Evolutionary conservation across 768 basidiomycete species (phyloP).

Genomic region (Trametes coccinea): DNA sequence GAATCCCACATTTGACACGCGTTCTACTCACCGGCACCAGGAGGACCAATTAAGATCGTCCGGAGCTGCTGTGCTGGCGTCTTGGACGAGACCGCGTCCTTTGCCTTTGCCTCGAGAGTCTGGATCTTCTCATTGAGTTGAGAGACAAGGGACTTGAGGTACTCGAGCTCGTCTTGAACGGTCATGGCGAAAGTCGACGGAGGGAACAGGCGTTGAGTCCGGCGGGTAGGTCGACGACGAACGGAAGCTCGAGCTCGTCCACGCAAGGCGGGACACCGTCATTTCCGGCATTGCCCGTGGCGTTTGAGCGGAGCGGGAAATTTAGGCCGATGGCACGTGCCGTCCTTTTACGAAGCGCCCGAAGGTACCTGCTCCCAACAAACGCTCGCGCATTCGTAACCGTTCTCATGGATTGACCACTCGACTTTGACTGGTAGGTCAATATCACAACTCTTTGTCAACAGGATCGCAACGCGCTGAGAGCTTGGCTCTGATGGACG

Average conservation of each 20-base stretch:
- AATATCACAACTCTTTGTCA: too few species aligned
- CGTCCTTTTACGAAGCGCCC: background rate
- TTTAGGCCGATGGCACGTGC: background rate
- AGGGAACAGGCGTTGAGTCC: slow-evolving; percentile 7
- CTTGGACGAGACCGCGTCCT: slow-evolving; percentile 45
- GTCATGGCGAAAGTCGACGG: slow-evolving; percentile 47
- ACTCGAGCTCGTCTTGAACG: slow-evolving; percentile 79
- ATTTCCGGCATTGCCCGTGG: slow-evolving; percentile 18
- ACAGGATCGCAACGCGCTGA: too few species aligned
- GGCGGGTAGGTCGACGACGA: slow-evolving; percentile 12
- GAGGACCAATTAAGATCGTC: slow-evolving; percentile 93
- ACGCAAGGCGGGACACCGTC: slow-evolving; percentile 9
- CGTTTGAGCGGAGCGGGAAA: slow-evolving; percentile 15
- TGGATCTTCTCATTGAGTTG: slow-evolving; percentile 92
- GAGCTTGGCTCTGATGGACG: too few species aligned
- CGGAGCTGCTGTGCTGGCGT: slow-evolving; percentile 80
- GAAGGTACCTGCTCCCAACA: too few species aligned
- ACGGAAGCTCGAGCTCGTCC: background rate
- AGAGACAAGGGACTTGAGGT: slow-evolving; percentile 88
- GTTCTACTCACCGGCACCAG: slow-evolving; percentile 82
- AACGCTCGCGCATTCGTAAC: too few species aligned
- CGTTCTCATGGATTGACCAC: too few species aligned
- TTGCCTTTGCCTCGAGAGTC: slow-evolving; percentile 70
- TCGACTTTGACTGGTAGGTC: too few species aligned
- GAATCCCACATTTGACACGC: background rate